These are phyloP conservation scores for Neltuma alba DNA, from an alignment of 306 rosid genomes.

Conservation along the genomic window DNA sequence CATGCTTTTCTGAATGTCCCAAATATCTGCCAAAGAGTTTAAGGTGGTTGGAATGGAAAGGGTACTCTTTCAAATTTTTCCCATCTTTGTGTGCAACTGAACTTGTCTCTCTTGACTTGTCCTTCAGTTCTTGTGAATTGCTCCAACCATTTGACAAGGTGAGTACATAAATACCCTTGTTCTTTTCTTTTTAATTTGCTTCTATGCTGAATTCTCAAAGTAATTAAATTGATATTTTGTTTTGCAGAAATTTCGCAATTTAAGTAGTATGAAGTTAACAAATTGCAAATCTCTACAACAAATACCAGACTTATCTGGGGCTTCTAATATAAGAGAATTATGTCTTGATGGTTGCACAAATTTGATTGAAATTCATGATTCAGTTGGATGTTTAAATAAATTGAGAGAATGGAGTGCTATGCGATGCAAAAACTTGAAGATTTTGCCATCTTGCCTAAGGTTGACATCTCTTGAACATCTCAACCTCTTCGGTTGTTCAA, in stretches of 20 bases:
- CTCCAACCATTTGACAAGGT: background rate
- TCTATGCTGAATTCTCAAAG: background rate
- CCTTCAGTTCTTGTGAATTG: background rate
- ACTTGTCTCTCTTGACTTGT: background rate
- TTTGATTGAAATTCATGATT: background rate
- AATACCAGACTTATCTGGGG: background rate
- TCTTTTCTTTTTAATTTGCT: background rate
- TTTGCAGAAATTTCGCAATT: background rate
- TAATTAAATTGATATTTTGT: background rate
- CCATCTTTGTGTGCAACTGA: background rate
- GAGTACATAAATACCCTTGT: background rate
- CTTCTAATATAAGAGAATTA: background rate
- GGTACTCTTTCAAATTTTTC: background rate
- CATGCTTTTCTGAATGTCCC: background rate
- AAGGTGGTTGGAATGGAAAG: background rate
- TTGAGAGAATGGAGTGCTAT: background rate
- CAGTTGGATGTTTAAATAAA: background rate
- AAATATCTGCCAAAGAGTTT: constrained; percentile 15
- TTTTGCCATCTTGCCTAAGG: background rate
- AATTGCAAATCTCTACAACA: background rate
- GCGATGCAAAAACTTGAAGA: background rate
- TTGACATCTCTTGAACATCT: background rate
- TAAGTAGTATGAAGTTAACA: background rate
- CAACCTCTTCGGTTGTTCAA: background rate
- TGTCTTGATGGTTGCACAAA: background rate